These are phyloP conservation scores for Brassica balearica DNA, from an alignment of 441 rosid species.

Conservation along the genomic window DNA sequence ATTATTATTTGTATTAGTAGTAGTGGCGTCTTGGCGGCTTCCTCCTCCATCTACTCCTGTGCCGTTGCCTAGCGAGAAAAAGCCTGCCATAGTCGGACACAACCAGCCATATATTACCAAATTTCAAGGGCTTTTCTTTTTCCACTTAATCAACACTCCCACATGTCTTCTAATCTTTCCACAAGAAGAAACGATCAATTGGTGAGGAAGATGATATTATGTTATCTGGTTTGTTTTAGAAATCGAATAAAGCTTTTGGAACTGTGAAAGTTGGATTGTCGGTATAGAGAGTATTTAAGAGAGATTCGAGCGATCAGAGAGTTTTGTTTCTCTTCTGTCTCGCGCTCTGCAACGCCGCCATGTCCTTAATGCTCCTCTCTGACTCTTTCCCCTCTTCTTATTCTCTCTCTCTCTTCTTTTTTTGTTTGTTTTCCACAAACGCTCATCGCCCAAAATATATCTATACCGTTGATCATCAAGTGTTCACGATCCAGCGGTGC, in stretches of 20 bases:
- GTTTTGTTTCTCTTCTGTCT: conserved; percentile 43
- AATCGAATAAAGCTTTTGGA: conserved; percentile 25
- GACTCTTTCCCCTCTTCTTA: conserved; percentile 25
- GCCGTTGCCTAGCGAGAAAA: conserved; percentile 64
- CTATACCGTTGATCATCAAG: conserved; percentile 51
- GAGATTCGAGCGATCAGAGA: conserved; percentile 28
- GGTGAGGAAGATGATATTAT: not conserved
- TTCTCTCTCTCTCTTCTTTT: conserved; percentile 7
- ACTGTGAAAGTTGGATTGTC: conserved; percentile 43
- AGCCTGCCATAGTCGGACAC: conserved; percentile 57
- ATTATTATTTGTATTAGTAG: conserved; percentile 1
- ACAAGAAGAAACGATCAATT: not conserved
- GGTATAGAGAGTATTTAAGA: conserved; percentile 30
- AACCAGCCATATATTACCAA: conserved; percentile 39
- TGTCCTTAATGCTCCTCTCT: conserved; percentile 33
- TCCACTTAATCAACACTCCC: not conserved
- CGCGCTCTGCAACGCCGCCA: conserved; percentile 51
- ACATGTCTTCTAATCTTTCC: not conserved
- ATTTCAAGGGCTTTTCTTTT: conserved; percentile 22
- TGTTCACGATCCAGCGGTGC: conserved; percentile 20
- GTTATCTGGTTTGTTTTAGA: conserved; percentile 31
- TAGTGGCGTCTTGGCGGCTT: conserved; percentile 40
- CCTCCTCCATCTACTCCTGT: conserved; percentile 41
- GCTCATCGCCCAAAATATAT: conserved; percentile 54
- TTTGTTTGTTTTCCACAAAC: conserved; percentile 17